Base-by-base conservation (phyloP, 2,329 filamentous ascomycete species). In the Xylaria sp. region DNA sequence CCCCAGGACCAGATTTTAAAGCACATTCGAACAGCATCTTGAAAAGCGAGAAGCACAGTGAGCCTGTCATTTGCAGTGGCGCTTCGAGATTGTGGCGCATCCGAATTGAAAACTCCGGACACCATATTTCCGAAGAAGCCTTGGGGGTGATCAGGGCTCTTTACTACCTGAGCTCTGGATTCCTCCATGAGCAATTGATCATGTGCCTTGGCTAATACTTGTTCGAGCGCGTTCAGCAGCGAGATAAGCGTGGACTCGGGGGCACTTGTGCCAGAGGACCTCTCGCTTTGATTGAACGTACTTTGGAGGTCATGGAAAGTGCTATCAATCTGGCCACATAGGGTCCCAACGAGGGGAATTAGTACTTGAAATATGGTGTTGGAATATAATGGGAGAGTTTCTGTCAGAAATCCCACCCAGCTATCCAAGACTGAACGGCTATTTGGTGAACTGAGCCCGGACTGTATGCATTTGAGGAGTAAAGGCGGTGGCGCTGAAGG, bases 1-100 rank as follows among this genome's bases (percentile, higher is more conserved):
- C 92, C 93, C 95, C 96, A 99, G 0, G 93, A 92, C 96, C 97
- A 99, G 62, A 99, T 97, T 13, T 86, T 89, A 78, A 97, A 97
- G 80, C 94, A 97, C 59, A 97, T 92, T 28, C 94, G 90, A 68
- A 98, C 93, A 0, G 94, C 94, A 79, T 99, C 97, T 80, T 98
- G 95, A 78, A 99, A 97, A 12, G 94, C 97, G n/a, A 99, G 85
- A 52, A 98, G 86, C 23, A 99, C 95, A 0, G 96, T 98, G 25
- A 99, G 85, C 55, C 95, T 89, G 75, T 96, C 95, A 76, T 98
- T 99, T 9, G 94, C 94, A n/a, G 93, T 94, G 8, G 91, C 89
- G 68, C 91, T 94, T 58, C 94, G 90, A n/a, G 89, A 87, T 70
- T 94, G 92, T 1, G 88, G 90, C 0, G 88, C 85, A 68, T 98